Percentiles rank a stretch among this genome's conserved stretches.
phyloP scores from a whole-genome alignment of 2,329 filamentous ascomycete species.

The Parastagonospora nodorum region DNA sequence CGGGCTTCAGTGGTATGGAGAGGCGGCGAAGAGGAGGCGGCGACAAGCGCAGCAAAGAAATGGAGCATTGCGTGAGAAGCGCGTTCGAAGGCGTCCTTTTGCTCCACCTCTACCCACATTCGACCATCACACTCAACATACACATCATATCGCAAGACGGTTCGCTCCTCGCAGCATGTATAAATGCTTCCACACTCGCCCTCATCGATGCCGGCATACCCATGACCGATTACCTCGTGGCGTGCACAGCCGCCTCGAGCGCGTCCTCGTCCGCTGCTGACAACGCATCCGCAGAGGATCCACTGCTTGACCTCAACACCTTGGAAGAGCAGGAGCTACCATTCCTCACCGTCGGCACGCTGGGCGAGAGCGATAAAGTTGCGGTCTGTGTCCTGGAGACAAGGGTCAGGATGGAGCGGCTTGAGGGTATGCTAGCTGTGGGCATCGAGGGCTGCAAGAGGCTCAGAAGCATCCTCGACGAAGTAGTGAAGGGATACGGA shows the following conservation, averaged over 20 bases:
- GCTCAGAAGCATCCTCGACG: conserved; percentile 79
- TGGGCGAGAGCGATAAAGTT: conserved; percentile 75
- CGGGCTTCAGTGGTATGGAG: conserved; percentile 87
- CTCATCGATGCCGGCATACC: conserved; percentile 94
- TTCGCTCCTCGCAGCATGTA: conserved; percentile 81
- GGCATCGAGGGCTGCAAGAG: conserved; percentile 91
- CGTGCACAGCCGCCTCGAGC: conserved; percentile 84
- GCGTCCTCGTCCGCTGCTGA: conserved; percentile 56
- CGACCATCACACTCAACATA: conserved; percentile 79
- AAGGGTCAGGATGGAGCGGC: conserved; percentile 75
- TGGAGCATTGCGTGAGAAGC: conserved; percentile 77
- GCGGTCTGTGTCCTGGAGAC: conserved; percentile 85
- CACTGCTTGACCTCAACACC: conserved; percentile 77
- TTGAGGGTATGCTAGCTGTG: conserved; percentile 93
- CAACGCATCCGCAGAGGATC: conserved; percentile 73
- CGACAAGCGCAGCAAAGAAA: conserved; percentile 75
- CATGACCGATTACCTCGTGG: conserved; percentile 89
- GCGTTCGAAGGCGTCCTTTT: conserved; percentile 80
- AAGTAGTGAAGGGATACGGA: conserved; percentile 62
- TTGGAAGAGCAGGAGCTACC: conserved; percentile 88
- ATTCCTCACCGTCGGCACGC: conserved; percentile 81
- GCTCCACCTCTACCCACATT: conserved; percentile 87
- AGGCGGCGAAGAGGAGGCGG: conserved; percentile 64
- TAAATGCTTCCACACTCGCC: conserved; percentile 90
- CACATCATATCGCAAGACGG: conserved; percentile 91